Base-by-base conservation (phyloP, 148 eudicot genomes). In the Fagopyrum tataricum region DNA sequence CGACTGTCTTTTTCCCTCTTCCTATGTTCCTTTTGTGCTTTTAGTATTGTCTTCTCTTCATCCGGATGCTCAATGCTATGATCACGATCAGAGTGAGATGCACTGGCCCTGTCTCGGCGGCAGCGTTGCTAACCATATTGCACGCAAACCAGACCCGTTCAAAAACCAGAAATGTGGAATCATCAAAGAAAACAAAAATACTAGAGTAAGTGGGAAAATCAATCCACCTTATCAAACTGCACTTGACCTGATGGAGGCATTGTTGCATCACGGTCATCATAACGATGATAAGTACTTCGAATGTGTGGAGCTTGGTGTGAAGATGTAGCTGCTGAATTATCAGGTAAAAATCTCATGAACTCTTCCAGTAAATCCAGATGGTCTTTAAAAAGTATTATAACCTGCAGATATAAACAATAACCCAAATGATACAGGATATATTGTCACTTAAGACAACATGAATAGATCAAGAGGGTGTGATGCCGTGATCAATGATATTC, bases 291-390 rank as follows among this genome's bases (percentile, higher is more conserved):
- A 55, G 81, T 48, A 75, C 79, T 85, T 67, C 87, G 87, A 58
- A 74, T 83, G 77, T 79, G 77, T 44, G 82, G 79, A 84, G 84
- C 69, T 53, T 82, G 85, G 59, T 81, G 82, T 31, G 80, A 78
- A 74, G 90, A 74, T 56, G 85, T 81, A 7, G 90, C 51, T 10
- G 89, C 83, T 73, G 98, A 94, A 73, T 86, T 82, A 82, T 91
- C 93, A 9, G 98, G 98, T 76, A 94, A 84, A 76, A 94, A 94
- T 80, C 91, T 87, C 18, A 88, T 91, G 86, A 94, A 94, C 83
- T 94, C 97, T 5, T 88, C 96, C 18, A 94, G 87, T 79, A 94
- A 81, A 88, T 91, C 98, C 2, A 86, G 82, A 58, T 94, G 98
- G 56, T 88, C 89, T 47, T 76, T 81, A 86, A 94, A 88, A 77